phyloP scores from a whole-genome alignment of 1,284 basidiomycete genomes.

The Anthracocystis walkeri region DNA sequence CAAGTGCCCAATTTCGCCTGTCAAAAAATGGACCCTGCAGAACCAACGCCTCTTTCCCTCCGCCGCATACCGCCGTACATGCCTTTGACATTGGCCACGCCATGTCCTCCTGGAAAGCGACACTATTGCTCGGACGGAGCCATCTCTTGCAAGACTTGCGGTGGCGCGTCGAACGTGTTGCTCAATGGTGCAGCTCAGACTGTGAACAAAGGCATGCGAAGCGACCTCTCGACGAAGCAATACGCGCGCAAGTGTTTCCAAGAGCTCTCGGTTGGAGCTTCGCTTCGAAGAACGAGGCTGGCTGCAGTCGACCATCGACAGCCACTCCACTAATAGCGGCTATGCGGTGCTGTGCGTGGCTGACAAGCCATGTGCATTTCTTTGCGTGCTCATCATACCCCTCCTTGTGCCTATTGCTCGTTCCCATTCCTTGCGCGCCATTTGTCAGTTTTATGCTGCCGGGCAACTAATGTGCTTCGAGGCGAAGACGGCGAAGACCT shows the following conservation, averaged over 20 bases:
- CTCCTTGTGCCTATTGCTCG: background rate
- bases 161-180: too few relatives aligned
- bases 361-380: conserved; percentile 30
- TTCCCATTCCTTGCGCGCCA: background rate
- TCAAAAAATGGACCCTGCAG: conserved; percentile 35
- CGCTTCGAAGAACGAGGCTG: conserved; percentile 21
- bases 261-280: conserved; percentile 1
- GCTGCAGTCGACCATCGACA: conserved; percentile 30
- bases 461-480: too few relatives aligned
- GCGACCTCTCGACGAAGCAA: background rate
- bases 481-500: background rate
- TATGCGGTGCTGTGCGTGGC: background rate
- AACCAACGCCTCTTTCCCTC: background rate
- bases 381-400: background rate
- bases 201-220: background rate
- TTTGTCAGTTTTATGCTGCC: too few relatives aligned
- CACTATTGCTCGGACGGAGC: background rate
- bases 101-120: too few relatives aligned
- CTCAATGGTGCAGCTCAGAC: background rate
- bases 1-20: background rate
- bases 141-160: too few relatives aligned
- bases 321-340: background rate
- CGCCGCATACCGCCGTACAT: conserved; percentile 19
- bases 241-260: background rate
- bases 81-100: background rate